Evolutionary conservation across 2,329 filamentous ascomycete genomes (phyloP).

Genomic region (Fusarium piperis): DNA sequence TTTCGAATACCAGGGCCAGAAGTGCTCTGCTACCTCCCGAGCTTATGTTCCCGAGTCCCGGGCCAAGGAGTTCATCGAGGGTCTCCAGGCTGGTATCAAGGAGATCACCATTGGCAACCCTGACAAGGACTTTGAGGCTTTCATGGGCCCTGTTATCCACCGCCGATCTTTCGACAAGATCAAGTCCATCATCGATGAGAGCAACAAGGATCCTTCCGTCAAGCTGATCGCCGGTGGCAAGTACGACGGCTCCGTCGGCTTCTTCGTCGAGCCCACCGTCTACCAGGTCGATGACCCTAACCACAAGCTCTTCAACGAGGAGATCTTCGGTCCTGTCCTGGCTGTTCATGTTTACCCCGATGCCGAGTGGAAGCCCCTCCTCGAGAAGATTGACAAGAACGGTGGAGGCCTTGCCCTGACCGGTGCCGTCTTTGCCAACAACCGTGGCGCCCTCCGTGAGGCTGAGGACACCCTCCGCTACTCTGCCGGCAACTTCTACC

Average conservation of each 20-base stretch:
- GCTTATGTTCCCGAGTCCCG: slow-evolving; percentile 81
- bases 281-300: slow-evolving; percentile 77
- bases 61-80: slow-evolving; percentile 75
- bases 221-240: slow-evolving; percentile 78
- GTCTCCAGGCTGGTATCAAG: slow-evolving; percentile 72
- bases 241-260: slow-evolving; percentile 81
- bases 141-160: slow-evolving; percentile 90
- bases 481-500: slow-evolving; percentile 66
- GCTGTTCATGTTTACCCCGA: slow-evolving; percentile 83
- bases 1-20: slow-evolving; percentile 92
- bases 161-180: slow-evolving; percentile 83
- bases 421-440: slow-evolving; percentile 60
- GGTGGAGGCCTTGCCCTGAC: slow-evolving; percentile 58
- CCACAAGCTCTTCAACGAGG: slow-evolving; percentile 78
- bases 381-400: slow-evolving; percentile 52
- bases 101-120: slow-evolving; percentile 77
- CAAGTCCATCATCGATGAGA: slow-evolving; percentile 77
- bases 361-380: slow-evolving; percentile 49
- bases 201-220: slow-evolving; percentile 78
- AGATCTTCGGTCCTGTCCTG: slow-evolving; percentile 85
- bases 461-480: slow-evolving; percentile 63
- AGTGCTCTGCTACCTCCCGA: slow-evolving; percentile 86
- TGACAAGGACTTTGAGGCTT: slow-evolving; percentile 72
- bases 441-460: slow-evolving; percentile 57
- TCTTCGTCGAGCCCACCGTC: slow-evolving; percentile 84